Base-by-base conservation (phyloP, 2,329 filamentous ascomycete genomes). In the Byssothecium circinans region DNA sequence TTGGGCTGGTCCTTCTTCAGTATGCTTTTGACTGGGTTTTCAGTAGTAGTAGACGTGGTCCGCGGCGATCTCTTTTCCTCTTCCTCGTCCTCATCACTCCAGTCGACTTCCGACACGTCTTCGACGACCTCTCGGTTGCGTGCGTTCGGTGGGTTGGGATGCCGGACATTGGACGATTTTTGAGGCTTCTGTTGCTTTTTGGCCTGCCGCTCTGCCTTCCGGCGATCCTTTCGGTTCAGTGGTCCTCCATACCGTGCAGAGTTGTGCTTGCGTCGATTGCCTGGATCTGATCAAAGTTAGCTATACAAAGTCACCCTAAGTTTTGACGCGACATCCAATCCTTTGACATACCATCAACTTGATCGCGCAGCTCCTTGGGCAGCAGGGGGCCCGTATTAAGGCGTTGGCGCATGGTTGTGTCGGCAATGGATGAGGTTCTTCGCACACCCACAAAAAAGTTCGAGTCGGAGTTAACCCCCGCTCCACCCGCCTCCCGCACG, bases 171-270 rank as follows among this genome's bases (percentile, higher is more conserved):
- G 8, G 56, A 57, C 32, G 52, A 57, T 45, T 67, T 69, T 50
- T 74, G 74, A 22, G 68, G 61, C 67, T 82, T 87, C 50, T 74
- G 74, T 22, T 68, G 61, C 67, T 82, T 87, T 67, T 84, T 87
- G 58, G 82, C 76, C 18, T 76, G 73, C 45, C 87, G 79, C 58
- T 87, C 82, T 14, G 80, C 80, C 64, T 85, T 89, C 46, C 88
- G 80, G 49, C 81, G 79, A 44, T 87, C 84, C 73, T 88, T 88
- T 56, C 86, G 78, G 43, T 67, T 69, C 39, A 60, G 43, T 23
- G 58, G 61, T 12, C 29, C 29, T 34, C 56, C 62, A 44, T 64
- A 60, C 47, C 64, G 61, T 32, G 58, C 47, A 42, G 62, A 57
- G n/a, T 50, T 56, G 44, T 52, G 53, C 23, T 57, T 61, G 33